These are phyloP conservation scores for Neonothopanus nambi DNA, from an alignment of 1,284 basidiomycete genomes.

Conservation along the genomic window DNA sequence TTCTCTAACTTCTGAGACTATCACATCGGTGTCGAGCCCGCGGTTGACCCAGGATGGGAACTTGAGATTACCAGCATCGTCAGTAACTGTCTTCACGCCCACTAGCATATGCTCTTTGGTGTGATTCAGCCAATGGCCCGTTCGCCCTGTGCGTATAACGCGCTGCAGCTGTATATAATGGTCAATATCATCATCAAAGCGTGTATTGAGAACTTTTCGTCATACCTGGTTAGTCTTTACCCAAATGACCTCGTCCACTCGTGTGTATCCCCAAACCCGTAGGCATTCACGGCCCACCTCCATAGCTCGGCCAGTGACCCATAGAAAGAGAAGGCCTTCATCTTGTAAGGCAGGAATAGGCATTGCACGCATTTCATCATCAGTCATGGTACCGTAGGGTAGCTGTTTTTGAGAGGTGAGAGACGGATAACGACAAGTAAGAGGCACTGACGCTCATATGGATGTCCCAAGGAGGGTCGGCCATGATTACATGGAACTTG, in stretches of 20 bases:
- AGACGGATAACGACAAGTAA: conserved; percentile 10
- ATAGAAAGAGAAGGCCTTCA: conserved; percentile 93
- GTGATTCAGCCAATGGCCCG: conserved; percentile 97
- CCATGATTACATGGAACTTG: conserved; percentile 98
- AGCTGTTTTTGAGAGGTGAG: conserved; percentile 48
- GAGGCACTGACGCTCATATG: conserved; percentile 84
- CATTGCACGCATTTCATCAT: conserved; percentile 98
- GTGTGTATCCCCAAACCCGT: conserved; percentile 90
- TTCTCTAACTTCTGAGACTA: conserved; percentile 95
- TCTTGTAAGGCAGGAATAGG: conserved; percentile 93
- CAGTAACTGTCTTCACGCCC: conserved; percentile 81
- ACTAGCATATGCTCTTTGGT: conserved; percentile 98
- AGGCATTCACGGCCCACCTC: conserved; percentile 93
- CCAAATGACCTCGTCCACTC: conserved; percentile 98
- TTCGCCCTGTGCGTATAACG: conserved; percentile 94
- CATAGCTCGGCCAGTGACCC: conserved; percentile 99
- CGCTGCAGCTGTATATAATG: conserved; percentile 74
- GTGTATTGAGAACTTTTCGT: neutral
- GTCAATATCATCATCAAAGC: neutral
- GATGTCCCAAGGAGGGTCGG: conserved; percentile 98
- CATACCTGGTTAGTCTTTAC: conserved; percentile 93
- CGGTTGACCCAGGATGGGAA: conserved; percentile 86
- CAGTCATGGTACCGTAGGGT: conserved; percentile 98
- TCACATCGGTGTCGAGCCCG: conserved; percentile 93
- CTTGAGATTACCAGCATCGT: conserved; percentile 63